These are phyloP conservation scores for Phoenix dactylifera DNA, from an alignment of 176 grass and related monocot species.

Conservation along the genomic window DNA sequence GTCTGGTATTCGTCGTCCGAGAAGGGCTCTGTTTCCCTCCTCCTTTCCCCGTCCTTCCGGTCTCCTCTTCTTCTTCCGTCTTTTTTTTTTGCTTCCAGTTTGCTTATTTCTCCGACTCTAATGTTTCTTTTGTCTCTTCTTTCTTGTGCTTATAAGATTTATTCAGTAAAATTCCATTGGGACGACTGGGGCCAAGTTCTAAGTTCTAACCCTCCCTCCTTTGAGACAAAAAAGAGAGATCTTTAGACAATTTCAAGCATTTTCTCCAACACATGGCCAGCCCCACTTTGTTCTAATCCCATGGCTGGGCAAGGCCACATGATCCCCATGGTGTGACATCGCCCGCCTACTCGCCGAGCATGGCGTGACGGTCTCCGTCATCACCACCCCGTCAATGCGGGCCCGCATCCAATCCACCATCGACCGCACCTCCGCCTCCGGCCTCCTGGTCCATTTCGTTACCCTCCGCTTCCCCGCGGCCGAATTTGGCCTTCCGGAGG, in stretches of 20 bases:
- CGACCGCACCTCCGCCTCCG: not conserved
- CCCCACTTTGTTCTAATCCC: too few species aligned
- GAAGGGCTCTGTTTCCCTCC: not conserved
- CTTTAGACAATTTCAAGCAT: too few species aligned
- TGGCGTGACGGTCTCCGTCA: slow-evolving; percentile 10
- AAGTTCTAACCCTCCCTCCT: too few species aligned
- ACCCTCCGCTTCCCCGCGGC: not conserved
- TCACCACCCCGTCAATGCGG: not conserved
- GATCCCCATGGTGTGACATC: slow-evolving; percentile 4
- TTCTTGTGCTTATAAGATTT: too few species aligned
- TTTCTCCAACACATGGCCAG: too few species aligned
- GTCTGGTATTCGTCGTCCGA: too few species aligned
- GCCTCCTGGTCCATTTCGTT: not conserved
- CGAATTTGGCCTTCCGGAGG: not conserved
- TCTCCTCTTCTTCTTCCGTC: not conserved
- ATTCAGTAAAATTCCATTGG: too few species aligned
- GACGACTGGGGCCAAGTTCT: too few species aligned
- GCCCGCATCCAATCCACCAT: not conserved
- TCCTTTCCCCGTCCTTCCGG: not conserved
- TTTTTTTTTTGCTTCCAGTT: too few species aligned
- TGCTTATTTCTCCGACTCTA: too few species aligned
- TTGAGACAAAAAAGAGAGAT: too few species aligned
- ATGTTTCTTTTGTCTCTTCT: too few species aligned
- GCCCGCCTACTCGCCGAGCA: slow-evolving; percentile 32
- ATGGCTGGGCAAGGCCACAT: not conserved